Percentiles rank a stretch among this genome's conserved stretches.
Evolutionary conservation across 345 rosid species (phyloP).

Genomic region (Litchi chinensis): DNA sequence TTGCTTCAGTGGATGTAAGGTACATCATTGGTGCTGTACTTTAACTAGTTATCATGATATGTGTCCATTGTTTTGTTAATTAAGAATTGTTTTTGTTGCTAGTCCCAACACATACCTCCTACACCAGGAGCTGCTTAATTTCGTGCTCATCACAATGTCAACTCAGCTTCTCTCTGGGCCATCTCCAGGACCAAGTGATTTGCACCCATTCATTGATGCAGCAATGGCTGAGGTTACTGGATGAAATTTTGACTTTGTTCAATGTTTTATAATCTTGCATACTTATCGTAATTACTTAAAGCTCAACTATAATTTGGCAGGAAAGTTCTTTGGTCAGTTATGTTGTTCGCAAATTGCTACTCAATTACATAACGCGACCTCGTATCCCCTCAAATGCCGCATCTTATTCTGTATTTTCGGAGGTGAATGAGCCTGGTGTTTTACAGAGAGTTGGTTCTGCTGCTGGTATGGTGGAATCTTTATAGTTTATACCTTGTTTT

Average conservation of each 20-base stretch:
- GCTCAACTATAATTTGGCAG: slow-evolving; percentile 41
- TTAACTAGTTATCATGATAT: slow-evolving; percentile 2
- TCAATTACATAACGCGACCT: slow-evolving; percentile 68
- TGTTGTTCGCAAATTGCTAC: slow-evolving; percentile 68
- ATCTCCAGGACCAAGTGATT: slow-evolving; percentile 71
- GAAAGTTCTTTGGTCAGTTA: slow-evolving; percentile 67
- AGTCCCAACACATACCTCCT: slow-evolving; percentile 72
- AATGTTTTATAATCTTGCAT: slow-evolving; percentile 16
- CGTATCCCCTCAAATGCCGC: slow-evolving; percentile 42
- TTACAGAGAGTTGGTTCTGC: slow-evolving; percentile 88
- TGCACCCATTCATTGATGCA: slow-evolving; percentile 86
- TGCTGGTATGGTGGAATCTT: slow-evolving; percentile 62
- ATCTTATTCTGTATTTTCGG: slow-evolving; percentile 55
- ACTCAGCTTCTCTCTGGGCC: slow-evolving; percentile 87
- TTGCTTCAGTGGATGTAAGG: slow-evolving; percentile 83
- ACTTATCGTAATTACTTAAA: slow-evolving; percentile 14
- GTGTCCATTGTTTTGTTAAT: slow-evolving; percentile 31
- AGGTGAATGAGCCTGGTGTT: slow-evolving; percentile 68
- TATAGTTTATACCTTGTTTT: neutral
- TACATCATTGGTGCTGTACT: slow-evolving; percentile 31
- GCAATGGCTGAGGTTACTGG: slow-evolving; percentile 80
- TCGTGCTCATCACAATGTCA: slow-evolving; percentile 85
- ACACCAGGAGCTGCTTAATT: slow-evolving; percentile 93
- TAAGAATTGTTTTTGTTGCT: slow-evolving; percentile 42
- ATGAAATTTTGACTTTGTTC: neutral